Evolutionary conservation across 805 yeast genomes (phyloP), one percentile per base, ranked within the genome.

Genomic region (Candida schatavii): DNA sequence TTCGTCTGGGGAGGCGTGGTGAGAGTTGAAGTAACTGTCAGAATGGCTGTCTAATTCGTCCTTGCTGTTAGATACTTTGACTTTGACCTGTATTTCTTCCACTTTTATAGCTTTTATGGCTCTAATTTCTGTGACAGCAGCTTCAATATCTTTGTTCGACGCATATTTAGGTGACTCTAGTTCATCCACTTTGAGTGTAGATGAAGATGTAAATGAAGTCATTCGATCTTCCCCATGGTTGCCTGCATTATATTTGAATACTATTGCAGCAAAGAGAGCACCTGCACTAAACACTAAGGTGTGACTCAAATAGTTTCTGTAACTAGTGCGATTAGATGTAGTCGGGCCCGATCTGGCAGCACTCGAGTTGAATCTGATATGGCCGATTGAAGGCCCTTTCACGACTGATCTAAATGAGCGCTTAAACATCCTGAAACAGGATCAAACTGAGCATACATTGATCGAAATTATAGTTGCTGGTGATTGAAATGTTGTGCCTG

Each of bases 21-120:
- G 65, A 3, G 68, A 55, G 41, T 63, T 64, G 54, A 64, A 64
- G 39, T 58, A 62, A 18, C 63, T 61, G 35, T 64, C 69, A 15
- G 66, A 46, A 33, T 64, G 69, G 9, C 55, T 45, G 7, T 47
- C 52, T 11, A 55, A 41, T 19, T 52, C 61, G 5, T n/a, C 35
- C 20, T 36, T 30, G 23, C 56, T 64, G 17, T 52, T 48, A 23
- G 55, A 32, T 37, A 49, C 52, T 39, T 51, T 54, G 23, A 62
- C 50, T 10, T 56, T 47, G 5, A 42, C 42, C 15, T 52, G 45
- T n/a, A 46, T 49, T 11, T 23, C 36, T 9, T 15, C 29, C 10
- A 48, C 48, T 3, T 48, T 44, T 14, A 42, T 44, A 23, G 22
- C 29, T 18, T 61, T 49, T 10, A 49, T 35, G 9, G 23, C 14